Base-by-base conservation (phyloP, 495 filamentous ascomycete species). In the Trichoderma asperelloides region DNA sequence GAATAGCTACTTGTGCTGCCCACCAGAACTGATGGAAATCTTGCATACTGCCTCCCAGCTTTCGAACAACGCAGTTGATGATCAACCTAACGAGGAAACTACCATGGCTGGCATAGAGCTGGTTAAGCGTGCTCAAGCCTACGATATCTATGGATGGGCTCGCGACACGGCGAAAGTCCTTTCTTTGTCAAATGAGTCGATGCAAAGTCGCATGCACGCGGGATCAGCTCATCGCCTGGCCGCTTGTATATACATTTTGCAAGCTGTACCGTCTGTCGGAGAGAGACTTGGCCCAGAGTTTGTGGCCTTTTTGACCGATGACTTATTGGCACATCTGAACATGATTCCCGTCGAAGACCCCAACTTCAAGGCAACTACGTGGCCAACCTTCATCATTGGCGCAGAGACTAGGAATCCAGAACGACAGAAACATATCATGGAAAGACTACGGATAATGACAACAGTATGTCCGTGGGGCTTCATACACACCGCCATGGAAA, bases 371-470 rank as follows among this genome's bases (percentile, higher is more conserved):
- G 85, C 80, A 16, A 80, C 82, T 0, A 76, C 84, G 0, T 87
- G 84, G 85, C 83, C 85, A 0, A 82, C 85, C 0, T 86, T 86
- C 62, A 73, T 87, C 39, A 81, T 81, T 0, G 85, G 84, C 2
- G 72, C 86, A 2, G 84, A 86, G 47, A 75, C 77, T 8, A 71
- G 77, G 51, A 71, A 77, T 4, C 63, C 68, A 9, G 57, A 37
- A 2, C 71, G 71, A 37, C 69, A 79, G 30, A 55, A 45, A 0
- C 78, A 75, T 77, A 75, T 75, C 25, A 62, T 74, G 30, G 72
- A 77, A 16, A 73, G 78, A n/a, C 68, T 82, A 40, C 66, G 69
- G 15, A 73, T 74, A 0, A 70, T 81, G 64, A 74, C 72, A 66
- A 68, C 71, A 60, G 67, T 78, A 11, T 80, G 75, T 67, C 80